Evolutionary conservation across 345 rosid genomes (phyloP).

Genomic region (Eucalyptus marginata): DNA sequence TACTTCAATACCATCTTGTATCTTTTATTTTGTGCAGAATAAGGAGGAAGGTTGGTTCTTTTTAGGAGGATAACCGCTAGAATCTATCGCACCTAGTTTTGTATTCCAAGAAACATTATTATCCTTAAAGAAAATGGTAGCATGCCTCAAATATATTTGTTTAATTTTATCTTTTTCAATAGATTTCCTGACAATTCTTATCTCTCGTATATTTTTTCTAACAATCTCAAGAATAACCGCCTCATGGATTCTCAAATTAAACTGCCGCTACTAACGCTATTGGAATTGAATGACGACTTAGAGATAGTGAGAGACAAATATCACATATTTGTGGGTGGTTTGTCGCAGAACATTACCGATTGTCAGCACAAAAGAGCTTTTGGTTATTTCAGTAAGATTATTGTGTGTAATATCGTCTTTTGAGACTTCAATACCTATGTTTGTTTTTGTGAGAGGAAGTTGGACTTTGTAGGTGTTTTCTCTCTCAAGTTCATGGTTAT

Average conservation of each 20-base stretch:
- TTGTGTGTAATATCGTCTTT: background rate
- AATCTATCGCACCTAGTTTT: background rate
- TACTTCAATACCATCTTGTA: background rate
- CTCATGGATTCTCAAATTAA: too few species aligned
- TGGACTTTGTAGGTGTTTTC: background rate
- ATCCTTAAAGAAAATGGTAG: background rate
- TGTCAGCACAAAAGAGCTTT: too few species aligned
- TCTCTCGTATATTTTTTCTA: background rate
- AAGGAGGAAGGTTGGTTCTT: background rate
- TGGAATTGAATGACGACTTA: background rate
- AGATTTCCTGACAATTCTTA: too few species aligned
- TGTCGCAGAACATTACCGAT: background rate
- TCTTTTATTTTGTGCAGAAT: background rate
- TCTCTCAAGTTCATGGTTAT: background rate
- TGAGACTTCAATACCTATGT: background rate
- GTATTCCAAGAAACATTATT: accelerated
- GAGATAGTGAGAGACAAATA: too few species aligned
- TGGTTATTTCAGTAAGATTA: background rate
- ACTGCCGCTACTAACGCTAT: background rate
- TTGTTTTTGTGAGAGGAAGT: background rate
- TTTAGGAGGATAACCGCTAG: background rate
- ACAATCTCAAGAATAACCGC: too few species aligned
- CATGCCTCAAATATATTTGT: background rate
- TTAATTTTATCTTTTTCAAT: too few species aligned
- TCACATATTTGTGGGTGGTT: background rate